A percentile compares a stretch with the other conserved stretches of the same genome.
Evolutionary conservation across 1,284 basidiomycete genomes (phyloP).

Genomic region (Cystodermella granulosa): DNA sequence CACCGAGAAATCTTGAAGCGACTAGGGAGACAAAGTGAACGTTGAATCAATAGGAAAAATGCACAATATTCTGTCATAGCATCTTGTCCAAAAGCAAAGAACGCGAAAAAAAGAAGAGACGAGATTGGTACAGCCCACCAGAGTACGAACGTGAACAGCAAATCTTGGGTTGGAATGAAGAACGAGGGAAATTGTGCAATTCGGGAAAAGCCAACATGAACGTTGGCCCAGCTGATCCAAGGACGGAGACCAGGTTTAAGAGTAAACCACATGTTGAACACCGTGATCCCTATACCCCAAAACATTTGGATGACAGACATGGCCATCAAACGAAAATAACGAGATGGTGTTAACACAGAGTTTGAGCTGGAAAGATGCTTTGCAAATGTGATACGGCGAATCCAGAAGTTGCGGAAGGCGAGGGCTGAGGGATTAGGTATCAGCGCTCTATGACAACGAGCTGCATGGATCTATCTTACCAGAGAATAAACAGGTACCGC

Average conservation of each 20-base stretch:
- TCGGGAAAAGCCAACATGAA: slow-evolving; percentile 6
- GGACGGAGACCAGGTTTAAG: slow-evolving; percentile 11
- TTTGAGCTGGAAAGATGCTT: slow-evolving; percentile 28
- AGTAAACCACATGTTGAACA: slow-evolving; percentile 31
- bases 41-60: slow-evolving; percentile 18
- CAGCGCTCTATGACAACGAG: background rate
- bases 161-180: slow-evolving; percentile 11
- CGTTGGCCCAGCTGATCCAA: slow-evolving; percentile 14
- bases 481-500: slow-evolving; percentile 34
- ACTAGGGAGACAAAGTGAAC: too few relatives aligned
- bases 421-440: slow-evolving; percentile 17
- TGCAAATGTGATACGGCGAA: background rate
- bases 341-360: slow-evolving; percentile 39
- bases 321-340: slow-evolving; percentile 53
- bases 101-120: slow-evolving; percentile 38
- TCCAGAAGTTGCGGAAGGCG: slow-evolving; percentile 28
- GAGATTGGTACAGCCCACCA: slow-evolving; percentile 39
- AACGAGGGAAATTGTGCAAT: slow-evolving; percentile 18
- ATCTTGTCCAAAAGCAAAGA: slow-evolving; percentile 44
- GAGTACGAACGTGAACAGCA: slow-evolving; percentile 15
- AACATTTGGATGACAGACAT: slow-evolving; percentile 45
- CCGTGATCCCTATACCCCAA: slow-evolving; percentile 33
- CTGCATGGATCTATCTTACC: slow-evolving; percentile 16
- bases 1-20: too few relatives aligned
- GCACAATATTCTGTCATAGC: slow-evolving; percentile 35